phyloP scores from a whole-genome alignment of 192 early-diverging fungal genomes.

The Chytriomyces confervae region DNA sequence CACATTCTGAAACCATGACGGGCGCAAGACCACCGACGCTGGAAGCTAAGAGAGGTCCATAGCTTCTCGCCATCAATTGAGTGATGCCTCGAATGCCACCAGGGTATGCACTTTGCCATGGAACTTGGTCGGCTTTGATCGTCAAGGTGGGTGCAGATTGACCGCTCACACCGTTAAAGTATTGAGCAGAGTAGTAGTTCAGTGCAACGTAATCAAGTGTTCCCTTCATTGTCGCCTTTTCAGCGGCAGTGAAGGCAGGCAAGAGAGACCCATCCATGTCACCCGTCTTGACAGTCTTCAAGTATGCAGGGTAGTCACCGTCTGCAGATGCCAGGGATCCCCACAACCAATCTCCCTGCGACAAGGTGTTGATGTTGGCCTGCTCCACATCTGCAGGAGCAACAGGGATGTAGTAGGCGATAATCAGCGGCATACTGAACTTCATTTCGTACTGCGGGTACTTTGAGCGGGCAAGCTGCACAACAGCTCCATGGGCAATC shows the following conservation, averaged over 20 bases:
- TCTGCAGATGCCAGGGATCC: conserved; percentile 34
- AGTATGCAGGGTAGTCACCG: conserved; percentile 48
- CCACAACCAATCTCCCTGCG: conserved; percentile 44
- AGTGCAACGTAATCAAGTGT: conserved; percentile 47
- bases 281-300: conserved; percentile 18
- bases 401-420: conserved; percentile 9
- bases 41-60: conserved; percentile 25
- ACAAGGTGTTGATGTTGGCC: conserved; percentile 29
- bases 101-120: conserved; percentile 15
- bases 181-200: conserved; percentile 50
- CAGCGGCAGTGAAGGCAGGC: conserved; percentile 43
- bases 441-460: conserved; percentile 31
- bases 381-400: conserved; percentile 34
- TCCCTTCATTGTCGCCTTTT: conserved; percentile 45
- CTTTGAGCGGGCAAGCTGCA: conserved; percentile 23
- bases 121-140: not conserved
- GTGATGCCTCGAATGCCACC: conserved; percentile 6
- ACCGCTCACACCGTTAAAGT: conserved; percentile 17
- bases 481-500: conserved; percentile 39
- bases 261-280: conserved; percentile 32
- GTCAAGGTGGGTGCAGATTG: not conserved
- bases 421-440: conserved; percentile 37
- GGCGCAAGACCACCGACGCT: not conserved
- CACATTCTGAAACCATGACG: conserved; percentile 29
- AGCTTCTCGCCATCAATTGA: not conserved